These are phyloP conservation scores for Gaeumannomyces sp. DNA, from an alignment of 2,329 filamentous ascomycete genomes.

Conservation along the genomic window DNA sequence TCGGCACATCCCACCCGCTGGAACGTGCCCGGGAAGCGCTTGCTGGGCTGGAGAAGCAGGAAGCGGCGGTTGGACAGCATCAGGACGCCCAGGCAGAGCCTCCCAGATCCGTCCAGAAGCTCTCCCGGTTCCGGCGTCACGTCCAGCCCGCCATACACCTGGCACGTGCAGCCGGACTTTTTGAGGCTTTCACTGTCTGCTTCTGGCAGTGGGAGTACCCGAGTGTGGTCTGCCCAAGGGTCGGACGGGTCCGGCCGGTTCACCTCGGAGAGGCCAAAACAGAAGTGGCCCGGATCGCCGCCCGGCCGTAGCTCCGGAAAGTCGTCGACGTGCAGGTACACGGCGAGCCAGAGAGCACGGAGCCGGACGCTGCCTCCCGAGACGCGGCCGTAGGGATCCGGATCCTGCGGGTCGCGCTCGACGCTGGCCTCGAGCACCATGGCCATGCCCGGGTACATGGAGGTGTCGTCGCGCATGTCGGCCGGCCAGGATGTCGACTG, in stretches of 20 bases:
- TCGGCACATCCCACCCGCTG: background rate
- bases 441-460: too few relatives aligned
- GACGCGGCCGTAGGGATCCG: too few relatives aligned
- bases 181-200: background rate
- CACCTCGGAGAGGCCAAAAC: background rate
- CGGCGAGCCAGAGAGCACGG: constrained; percentile 1
- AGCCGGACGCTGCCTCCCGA: background rate
- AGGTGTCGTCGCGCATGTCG: too few relatives aligned
- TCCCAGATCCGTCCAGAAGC: background rate
- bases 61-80: constrained; percentile 1
- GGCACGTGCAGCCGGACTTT: background rate
- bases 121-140: background rate
- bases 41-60: background rate
- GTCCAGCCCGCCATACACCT: background rate
- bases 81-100: background rate
- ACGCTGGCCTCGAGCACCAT: too few relatives aligned
- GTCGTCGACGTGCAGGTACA: constrained; percentile 2
- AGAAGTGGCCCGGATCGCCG: background rate
- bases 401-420: too few relatives aligned
- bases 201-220: background rate
- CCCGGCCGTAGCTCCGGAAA: background rate
- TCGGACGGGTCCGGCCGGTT: background rate
- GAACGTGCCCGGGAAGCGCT: constrained; percentile 2
- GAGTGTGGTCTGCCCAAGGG: constrained; percentile 1
- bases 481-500: too few relatives aligned